Conservation (phyloP, 2,329 filamentous ascomycete genomes). For the Cytospora chrysosperma region DNA sequence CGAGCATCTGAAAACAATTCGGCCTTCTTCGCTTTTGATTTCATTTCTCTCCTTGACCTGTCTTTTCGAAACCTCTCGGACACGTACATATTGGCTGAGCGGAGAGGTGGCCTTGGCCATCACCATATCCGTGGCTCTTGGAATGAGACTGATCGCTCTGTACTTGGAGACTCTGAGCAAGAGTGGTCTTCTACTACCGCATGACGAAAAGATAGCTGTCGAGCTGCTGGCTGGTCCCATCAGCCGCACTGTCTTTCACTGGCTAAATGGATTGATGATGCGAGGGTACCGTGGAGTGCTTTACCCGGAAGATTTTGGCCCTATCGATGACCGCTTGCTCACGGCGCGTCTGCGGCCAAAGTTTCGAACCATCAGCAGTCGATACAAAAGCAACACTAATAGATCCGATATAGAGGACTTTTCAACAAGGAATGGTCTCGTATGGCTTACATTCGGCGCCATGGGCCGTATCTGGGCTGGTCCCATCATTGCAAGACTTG, state of each 20-base stretch:
- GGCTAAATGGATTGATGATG: no score
- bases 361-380: no score
- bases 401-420: not conserved
- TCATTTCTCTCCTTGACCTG: not conserved
- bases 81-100: not conserved
- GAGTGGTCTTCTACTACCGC: not conserved
- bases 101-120: not conserved
- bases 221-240: not conserved
- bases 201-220: not conserved
- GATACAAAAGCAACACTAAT: not conserved
- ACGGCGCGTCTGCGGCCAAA: no score
- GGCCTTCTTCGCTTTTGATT: not conserved
- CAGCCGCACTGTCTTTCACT: not conserved
- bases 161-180: not conserved
- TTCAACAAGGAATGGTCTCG: not conserved
- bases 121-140: not conserved
- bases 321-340: no score
- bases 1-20: not conserved
- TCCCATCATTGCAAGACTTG: no score
- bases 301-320: no score
- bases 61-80: not conserved
- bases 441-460: not conserved
- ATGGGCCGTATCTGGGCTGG: constrained; percentile 20
- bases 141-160: not conserved
- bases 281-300: no score